A percentile compares a stretch with the other conserved stretches of the same genome.
Evolutionary conservation across 352 stramenopile genomes (phyloP).

Genomic region (Pythium vanterpoolii): DNA sequence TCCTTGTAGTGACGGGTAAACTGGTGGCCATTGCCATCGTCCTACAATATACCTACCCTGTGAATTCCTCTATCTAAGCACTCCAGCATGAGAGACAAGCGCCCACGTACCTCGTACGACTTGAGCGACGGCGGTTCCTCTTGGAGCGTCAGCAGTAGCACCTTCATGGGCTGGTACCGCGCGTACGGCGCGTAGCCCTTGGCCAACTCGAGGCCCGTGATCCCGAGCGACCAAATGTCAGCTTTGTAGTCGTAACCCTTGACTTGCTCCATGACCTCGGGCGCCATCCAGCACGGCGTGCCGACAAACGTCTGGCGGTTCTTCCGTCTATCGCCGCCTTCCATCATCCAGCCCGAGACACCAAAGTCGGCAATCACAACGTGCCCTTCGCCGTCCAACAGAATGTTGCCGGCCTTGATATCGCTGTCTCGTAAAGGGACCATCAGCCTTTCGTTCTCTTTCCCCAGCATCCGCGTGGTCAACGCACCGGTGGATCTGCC

Average conservation of each 20-base stretch:
- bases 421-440: conserved; percentile 47
- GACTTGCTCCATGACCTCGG: conserved; percentile 91
- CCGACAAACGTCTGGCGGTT: conserved; percentile 98
- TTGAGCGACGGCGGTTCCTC: conserved; percentile 93
- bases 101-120: conserved; percentile 90
- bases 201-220: conserved; percentile 98
- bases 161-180: conserved; percentile 98
- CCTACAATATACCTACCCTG: too few relatives aligned
- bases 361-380: conserved; percentile 99
- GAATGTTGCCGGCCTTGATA: conserved; percentile 99
- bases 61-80: background rate
- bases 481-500: conserved; percentile 92
- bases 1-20: conserved; percentile 88
- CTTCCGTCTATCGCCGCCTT: conserved; percentile 91
- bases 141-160: conserved; percentile 96
- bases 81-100: too few relatives aligned
- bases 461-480: background rate
- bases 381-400: conserved; percentile 91
- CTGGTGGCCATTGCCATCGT: conserved; percentile 79
- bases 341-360: conserved; percentile 98
- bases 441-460: conserved; percentile 39
- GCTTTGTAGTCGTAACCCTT: conserved; percentile 95
- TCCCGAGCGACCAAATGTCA: conserved; percentile 99
- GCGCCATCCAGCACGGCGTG: conserved; percentile 97
- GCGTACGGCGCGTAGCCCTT: conserved; percentile 99